A percentile compares a stretch with the other conserved stretches of the same genome.
Conservation (phyloP, 2,329 filamentous ascomycete genomes). For the Monosporascus sp. region DNA sequence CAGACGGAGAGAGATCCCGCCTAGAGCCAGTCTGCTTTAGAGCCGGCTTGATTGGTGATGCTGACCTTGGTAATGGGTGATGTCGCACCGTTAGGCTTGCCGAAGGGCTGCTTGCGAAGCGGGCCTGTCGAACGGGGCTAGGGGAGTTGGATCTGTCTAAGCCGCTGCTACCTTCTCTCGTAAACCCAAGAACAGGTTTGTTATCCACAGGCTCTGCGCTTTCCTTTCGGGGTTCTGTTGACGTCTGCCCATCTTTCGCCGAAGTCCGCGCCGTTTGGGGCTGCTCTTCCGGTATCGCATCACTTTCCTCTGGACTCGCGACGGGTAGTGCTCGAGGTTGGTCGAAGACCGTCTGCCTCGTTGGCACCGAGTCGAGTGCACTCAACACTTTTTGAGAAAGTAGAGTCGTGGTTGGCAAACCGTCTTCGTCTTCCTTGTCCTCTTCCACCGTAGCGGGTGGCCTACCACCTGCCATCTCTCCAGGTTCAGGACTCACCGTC, state of each 20-base stretch:
- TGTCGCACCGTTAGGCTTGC: slow-evolving; percentile 56
- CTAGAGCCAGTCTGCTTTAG: slow-evolving; percentile 60
- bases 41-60: slow-evolving; percentile 73
- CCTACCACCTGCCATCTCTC: slow-evolving; percentile 18
- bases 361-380: slow-evolving; percentile 29
- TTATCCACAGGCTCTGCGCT: slow-evolving; percentile 13
- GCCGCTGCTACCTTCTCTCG: slow-evolving; percentile 8
- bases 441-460: slow-evolving; percentile 43
- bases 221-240: slow-evolving; percentile 7
- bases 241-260: slow-evolving; percentile 4
- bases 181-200: slow-evolving; percentile 17
- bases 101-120: slow-evolving; percentile 53
- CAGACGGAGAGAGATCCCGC: slow-evolving; percentile 44
- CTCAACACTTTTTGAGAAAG: slow-evolving; percentile 19
- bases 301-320: slow-evolving; percentile 1
- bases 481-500: neutral
- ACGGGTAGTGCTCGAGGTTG: slow-evolving; percentile 8
- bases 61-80: slow-evolving; percentile 62
- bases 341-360: slow-evolving; percentile 24
- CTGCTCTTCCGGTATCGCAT: slow-evolving; percentile 4
- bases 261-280: neutral
- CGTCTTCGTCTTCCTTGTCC: slow-evolving; percentile 32
- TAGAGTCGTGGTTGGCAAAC: slow-evolving; percentile 3
- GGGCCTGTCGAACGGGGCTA: slow-evolving; percentile 63
- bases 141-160: slow-evolving; percentile 37